Conservation (phyloP, 140 eudicot species). For the Oenanthe javanica region DNA sequence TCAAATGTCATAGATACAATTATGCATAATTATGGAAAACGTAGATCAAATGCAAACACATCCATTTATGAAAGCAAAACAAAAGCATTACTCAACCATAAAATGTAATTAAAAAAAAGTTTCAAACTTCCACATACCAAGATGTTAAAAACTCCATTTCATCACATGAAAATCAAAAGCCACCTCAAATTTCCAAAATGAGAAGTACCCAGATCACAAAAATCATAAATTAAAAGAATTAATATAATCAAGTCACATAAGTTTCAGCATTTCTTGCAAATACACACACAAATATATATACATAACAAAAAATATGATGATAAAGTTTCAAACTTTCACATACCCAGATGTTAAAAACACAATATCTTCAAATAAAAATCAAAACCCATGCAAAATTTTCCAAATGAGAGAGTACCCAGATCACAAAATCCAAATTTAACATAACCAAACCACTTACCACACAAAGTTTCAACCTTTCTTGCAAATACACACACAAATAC, state of each 20-base stretch:
- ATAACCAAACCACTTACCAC: background rate
- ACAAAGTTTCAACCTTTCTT: background rate
- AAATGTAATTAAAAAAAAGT: background rate
- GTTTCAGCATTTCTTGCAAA: slow-evolving; percentile 3
- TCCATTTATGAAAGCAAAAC: slow-evolving; percentile 4
- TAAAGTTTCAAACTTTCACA: background rate
- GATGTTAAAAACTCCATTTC: background rate
- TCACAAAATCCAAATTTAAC: background rate
- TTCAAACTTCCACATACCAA: background rate
- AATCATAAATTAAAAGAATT: background rate
- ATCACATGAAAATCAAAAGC: background rate
- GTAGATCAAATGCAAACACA: background rate
- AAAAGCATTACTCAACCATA: background rate
- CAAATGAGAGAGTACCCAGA: background rate
- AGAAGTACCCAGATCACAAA: background rate
- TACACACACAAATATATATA: background rate
- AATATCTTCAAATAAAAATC: background rate
- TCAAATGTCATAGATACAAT: background rate
- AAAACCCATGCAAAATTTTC: slow-evolving; percentile 1
- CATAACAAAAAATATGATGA: background rate
- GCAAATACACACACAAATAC: background rate
- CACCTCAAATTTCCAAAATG: background rate
- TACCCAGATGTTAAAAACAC: slow-evolving; percentile 10
- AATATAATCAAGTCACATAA: background rate
- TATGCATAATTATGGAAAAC: background rate